Evolutionary conservation across 2,329 filamentous ascomycete species (phyloP).

Genomic region (Colletotrichum spinosum): DNA sequence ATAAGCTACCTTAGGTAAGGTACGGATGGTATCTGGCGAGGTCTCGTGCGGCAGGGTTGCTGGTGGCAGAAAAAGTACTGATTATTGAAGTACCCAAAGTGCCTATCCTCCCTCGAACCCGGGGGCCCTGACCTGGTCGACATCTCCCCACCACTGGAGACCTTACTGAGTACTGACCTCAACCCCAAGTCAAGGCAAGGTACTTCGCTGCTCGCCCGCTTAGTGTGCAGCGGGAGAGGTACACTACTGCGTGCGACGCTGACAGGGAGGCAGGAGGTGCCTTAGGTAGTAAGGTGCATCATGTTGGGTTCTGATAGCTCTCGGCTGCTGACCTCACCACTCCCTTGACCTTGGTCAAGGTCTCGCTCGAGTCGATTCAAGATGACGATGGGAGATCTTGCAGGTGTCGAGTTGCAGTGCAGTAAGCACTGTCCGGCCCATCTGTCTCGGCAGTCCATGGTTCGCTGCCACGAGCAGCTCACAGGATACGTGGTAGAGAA

Average conservation of each 20-base stretch:
- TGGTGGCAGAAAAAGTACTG: constrained; percentile 20
- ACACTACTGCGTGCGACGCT: too few relatives aligned
- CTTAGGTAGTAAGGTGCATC: too few relatives aligned
- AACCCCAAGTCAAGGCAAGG: constrained; percentile 29
- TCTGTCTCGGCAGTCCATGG: too few relatives aligned
- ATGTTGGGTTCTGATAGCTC: neutral
- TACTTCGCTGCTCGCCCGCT: constrained; percentile 14
- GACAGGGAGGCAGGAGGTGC: too few relatives aligned
- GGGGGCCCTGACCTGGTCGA: constrained; percentile 35
- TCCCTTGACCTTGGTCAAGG: neutral
- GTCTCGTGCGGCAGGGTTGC: neutral
- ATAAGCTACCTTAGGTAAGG: too few relatives aligned
- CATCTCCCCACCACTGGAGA: constrained; percentile 34
- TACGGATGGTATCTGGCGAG: too few relatives aligned
- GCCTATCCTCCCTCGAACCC: constrained; percentile 22
- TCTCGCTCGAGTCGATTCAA: neutral
- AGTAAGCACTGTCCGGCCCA: too few relatives aligned
- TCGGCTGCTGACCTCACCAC: neutral
- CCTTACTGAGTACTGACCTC: constrained; percentile 29
- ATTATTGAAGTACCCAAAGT: constrained; percentile 31
- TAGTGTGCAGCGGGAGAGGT: neutral
- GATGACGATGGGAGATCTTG: too few relatives aligned
- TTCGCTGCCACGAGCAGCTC: too few relatives aligned
- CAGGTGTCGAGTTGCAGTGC: too few relatives aligned
- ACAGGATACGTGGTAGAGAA: too few relatives aligned